Evolutionary conservation across 2,329 filamentous ascomycete species (phyloP).

Genomic region (Teratosphaeriaceae sp.): DNA sequence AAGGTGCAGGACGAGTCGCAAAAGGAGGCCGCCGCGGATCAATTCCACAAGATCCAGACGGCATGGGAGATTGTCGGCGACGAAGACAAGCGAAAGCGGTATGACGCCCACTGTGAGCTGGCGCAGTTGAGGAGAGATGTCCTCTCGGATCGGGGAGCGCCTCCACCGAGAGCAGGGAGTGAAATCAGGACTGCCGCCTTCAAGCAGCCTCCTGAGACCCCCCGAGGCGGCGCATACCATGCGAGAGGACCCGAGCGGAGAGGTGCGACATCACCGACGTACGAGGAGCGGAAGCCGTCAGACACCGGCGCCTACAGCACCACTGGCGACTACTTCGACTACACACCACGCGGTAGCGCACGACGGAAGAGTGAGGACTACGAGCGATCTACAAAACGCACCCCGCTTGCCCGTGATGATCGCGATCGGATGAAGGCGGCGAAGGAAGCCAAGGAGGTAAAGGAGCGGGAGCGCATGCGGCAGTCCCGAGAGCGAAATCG

Average conservation of each 20-base stretch:
- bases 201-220: slow-evolving; percentile 24
- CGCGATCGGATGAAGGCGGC: slow-evolving; percentile 12
- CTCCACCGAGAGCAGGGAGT: neutral
- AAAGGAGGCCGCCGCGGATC: slow-evolving; percentile 71
- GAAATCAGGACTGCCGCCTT: slow-evolving; percentile 20
- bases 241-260: slow-evolving; percentile 15
- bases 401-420: slow-evolving; percentile 15
- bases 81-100: slow-evolving; percentile 62
- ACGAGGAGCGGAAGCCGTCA: slow-evolving; percentile 26
- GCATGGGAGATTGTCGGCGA: slow-evolving; percentile 88
- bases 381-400: slow-evolving; percentile 29
- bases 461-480: slow-evolving; percentile 31
- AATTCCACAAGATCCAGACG: slow-evolving; percentile 88
- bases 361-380: slow-evolving; percentile 34
- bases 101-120: slow-evolving; percentile 69
- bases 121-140: slow-evolving; percentile 56
- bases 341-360: slow-evolving; percentile 25
- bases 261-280: slow-evolving; percentile 17
- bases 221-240: slow-evolving; percentile 23
- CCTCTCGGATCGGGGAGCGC: slow-evolving; percentile 31
- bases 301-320: slow-evolving; percentile 10
- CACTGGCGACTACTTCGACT: slow-evolving; percentile 30
- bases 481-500: slow-evolving; percentile 33
- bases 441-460: slow-evolving; percentile 14
- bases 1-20: slow-evolving; percentile 60